A percentile compares a stretch with the other conserved stretches of the same genome.
phyloP scores from a whole-genome alignment of 2,329 filamentous ascomycete genomes.

The Ascochyta koolunga region DNA sequence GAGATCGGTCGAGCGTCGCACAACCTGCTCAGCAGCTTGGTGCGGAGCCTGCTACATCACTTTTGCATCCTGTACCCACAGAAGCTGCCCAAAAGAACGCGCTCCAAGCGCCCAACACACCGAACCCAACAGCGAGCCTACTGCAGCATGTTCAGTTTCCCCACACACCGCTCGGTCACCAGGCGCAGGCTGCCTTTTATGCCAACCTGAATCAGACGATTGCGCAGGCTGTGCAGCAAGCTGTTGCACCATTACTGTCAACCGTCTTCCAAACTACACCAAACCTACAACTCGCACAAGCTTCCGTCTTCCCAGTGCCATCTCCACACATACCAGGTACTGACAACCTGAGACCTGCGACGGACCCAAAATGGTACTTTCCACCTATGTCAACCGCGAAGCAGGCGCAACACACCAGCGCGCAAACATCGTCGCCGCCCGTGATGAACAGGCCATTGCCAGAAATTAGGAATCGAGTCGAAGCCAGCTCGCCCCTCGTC shows the following conservation, averaged over 20 bases:
- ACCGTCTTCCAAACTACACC: slow-evolving; percentile 20
- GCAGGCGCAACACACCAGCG: not conserved
- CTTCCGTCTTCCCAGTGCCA: slow-evolving; percentile 6
- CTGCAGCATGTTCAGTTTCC: slow-evolving; percentile 35
- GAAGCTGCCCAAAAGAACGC: not conserved
- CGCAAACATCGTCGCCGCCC: slow-evolving; percentile 1
- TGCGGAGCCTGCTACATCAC: not conserved
- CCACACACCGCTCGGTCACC: slow-evolving; percentile 38
- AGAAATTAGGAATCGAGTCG: not conserved
- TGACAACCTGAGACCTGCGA: slow-evolving; percentile 29
- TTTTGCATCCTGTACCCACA: not conserved
- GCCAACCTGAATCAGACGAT: slow-evolving; percentile 31
- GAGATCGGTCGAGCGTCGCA: not conserved
- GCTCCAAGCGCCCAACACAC: slow-evolving; percentile 18
- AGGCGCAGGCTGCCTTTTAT: slow-evolving; percentile 36
- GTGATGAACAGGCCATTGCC: not conserved
- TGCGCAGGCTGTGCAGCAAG: slow-evolving; percentile 32
- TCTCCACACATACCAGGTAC: slow-evolving; percentile 8
- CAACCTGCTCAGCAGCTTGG: not conserved
- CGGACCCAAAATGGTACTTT: slow-evolving; percentile 38
- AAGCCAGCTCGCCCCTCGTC: slow-evolving; percentile 1
- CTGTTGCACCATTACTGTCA: slow-evolving; percentile 30
- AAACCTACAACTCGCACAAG: slow-evolving; percentile 4
- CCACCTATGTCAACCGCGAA: slow-evolving; percentile 18
- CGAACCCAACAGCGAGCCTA: slow-evolving; percentile 26